Percentiles rank a stretch among this genome's conserved stretches.
phyloP scores from a whole-genome alignment of 257 asterid genomes.

The Fraxinus cuspidata region DNA sequence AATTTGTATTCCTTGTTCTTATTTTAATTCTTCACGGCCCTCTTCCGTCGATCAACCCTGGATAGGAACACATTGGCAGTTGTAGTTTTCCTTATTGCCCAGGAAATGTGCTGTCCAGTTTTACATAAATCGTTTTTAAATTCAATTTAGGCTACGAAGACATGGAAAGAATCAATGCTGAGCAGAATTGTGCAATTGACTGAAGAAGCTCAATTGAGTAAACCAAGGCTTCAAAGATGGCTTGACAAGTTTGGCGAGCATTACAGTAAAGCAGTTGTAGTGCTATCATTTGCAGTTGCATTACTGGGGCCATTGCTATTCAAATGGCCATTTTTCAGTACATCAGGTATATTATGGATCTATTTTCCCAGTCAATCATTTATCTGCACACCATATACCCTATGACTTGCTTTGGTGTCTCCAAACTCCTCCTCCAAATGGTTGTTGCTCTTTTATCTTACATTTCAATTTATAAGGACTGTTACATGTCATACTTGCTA shows the following conservation, averaged over 20 bases:
- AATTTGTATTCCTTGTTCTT: not conserved
- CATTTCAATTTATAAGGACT: not conserved
- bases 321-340: conserved; percentile 90
- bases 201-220: conserved; percentile 97
- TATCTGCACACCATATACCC: not conserved
- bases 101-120: conserved; percentile 11
- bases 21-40: not conserved
- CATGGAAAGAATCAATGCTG: conserved; percentile 95
- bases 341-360: conserved; percentile 65
- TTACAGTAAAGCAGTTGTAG: conserved; percentile 84
- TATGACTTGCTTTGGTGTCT: not conserved
- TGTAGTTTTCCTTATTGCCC: conserved; percentile 10
- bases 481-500: not conserved
- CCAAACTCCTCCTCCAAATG: not conserved
- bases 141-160: conserved; percentile 72
- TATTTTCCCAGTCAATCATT: conserved; percentile 4
- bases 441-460: not conserved
- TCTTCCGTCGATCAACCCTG: not conserved
- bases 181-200: conserved; percentile 90
- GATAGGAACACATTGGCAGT: not conserved
- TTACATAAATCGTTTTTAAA: conserved; percentile 16
- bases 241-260: conserved; percentile 92
- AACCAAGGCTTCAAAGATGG: conserved; percentile 98
- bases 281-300: conserved; percentile 72
- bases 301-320: conserved; percentile 87